Evolutionary conservation across 768 basidiomycete species (phyloP).

Genomic region (Trametes gibbosa): DNA sequence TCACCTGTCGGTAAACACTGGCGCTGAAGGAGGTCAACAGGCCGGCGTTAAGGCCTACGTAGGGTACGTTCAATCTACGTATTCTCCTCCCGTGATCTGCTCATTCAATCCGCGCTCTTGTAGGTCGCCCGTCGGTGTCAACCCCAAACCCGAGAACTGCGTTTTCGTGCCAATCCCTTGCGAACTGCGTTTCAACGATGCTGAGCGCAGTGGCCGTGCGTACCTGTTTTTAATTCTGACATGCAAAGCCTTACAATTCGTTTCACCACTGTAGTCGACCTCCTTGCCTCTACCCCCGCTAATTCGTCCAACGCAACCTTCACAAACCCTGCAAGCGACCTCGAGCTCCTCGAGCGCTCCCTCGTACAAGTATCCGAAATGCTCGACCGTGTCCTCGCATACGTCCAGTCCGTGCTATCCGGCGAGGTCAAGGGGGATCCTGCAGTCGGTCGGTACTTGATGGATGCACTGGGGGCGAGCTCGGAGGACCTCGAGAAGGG

Average conservation of each 20-base stretch:
- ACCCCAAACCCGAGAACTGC: conserved; percentile 90
- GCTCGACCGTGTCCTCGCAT: conserved; percentile 81
- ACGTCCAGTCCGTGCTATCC: conserved; percentile 76
- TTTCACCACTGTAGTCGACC: conserved; percentile 57
- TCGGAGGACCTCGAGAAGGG: conserved; percentile 69
- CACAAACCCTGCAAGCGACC: conserved; percentile 59
- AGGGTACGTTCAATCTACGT: conserved; percentile 48
- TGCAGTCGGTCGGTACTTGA: conserved; percentile 85
- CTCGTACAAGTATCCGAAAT: conserved; percentile 68
- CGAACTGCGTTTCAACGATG: conserved; percentile 75
- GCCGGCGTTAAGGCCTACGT: conserved; percentile 86
- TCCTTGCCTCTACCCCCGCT: conserved; percentile 51
- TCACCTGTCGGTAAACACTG: conserved; percentile 88
- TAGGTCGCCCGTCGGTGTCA: conserved; percentile 77
- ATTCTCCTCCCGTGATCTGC: neutral
- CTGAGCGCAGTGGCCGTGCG: conserved; percentile 85
- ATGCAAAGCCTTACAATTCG: neutral
- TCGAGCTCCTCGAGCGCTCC: conserved; percentile 74
- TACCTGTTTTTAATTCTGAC: conserved; percentile 27
- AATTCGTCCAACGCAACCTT: conserved; percentile 35
- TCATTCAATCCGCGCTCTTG: neutral
- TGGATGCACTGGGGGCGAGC: conserved; percentile 78
- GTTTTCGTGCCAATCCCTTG: conserved; percentile 93
- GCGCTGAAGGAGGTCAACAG: conserved; percentile 54
- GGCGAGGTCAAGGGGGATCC: conserved; percentile 81